phyloP scores from a whole-genome alignment of 2,329 filamentous ascomycete genomes.

The Epichloe aotearoae region DNA sequence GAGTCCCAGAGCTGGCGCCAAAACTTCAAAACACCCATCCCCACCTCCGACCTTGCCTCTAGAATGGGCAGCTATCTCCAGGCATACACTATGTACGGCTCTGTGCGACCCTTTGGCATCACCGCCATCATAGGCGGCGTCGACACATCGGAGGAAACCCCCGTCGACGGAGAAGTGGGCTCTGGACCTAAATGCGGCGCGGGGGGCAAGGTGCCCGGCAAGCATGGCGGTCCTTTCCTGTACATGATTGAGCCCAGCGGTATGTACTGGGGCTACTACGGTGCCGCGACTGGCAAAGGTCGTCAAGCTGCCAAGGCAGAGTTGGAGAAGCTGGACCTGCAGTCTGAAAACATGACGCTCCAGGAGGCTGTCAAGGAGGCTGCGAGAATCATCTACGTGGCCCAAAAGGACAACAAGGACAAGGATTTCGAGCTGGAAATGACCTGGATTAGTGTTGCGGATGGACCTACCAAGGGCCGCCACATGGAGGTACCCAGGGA shows the following conservation, averaged over 20 bases:
- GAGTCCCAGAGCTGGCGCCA: constrained; percentile 85
- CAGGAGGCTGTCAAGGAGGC: constrained; percentile 90
- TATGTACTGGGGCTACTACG: constrained; percentile 97
- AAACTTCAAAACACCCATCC: constrained; percentile 90
- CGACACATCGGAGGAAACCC: constrained; percentile 78
- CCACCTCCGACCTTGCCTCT: constrained; percentile 73
- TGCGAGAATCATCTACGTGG: constrained; percentile 90
- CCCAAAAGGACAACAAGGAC: constrained; percentile 98
- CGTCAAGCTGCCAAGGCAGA: constrained; percentile 95
- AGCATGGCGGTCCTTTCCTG: constrained; percentile 77
- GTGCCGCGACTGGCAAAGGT: constrained; percentile 92
- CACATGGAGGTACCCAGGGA: constrained; percentile 91
- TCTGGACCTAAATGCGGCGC: constrained; percentile 64
- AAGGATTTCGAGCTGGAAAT: constrained; percentile 99
- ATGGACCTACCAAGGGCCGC: constrained; percentile 81
- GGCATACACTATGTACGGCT: constrained; percentile 94
- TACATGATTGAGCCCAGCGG: constrained; percentile 99
- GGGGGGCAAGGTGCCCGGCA: constrained; percentile 65
- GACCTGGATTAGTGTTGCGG: constrained; percentile 84
- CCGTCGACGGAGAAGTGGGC: constrained; percentile 85
- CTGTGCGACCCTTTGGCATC: constrained; percentile 91
- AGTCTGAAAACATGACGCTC: constrained; percentile 62
- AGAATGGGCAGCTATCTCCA: constrained; percentile 95
- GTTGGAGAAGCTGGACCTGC: constrained; percentile 90
- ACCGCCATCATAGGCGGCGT: constrained; percentile 89